These are phyloP conservation scores for Dactylis glomerata DNA, from an alignment of 176 grass and related monocot species.

Conservation along the genomic window DNA sequence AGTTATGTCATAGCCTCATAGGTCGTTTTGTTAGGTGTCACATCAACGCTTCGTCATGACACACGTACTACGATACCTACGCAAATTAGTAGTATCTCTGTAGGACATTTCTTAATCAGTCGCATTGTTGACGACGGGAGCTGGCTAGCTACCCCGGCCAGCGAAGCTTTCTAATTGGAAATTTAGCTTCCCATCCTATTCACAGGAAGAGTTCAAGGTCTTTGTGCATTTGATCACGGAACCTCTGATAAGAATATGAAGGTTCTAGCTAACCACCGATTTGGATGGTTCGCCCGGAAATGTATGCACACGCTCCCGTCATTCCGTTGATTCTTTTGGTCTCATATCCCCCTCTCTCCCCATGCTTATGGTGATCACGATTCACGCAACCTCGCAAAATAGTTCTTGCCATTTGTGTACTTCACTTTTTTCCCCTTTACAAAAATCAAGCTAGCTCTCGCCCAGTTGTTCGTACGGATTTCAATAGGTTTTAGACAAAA, in stretches of 20 bases:
- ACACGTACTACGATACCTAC: not conserved
- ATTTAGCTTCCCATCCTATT: not conserved
- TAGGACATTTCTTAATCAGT: conserved; percentile 27
- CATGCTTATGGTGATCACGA: not conserved
- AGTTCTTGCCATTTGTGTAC: not conserved
- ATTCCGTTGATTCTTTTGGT: conserved; percentile 1
- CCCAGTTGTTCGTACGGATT: not conserved
- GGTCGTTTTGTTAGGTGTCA: conserved; percentile 10
- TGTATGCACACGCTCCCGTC: not conserved
- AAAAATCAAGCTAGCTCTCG: not conserved
- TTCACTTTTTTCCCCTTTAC: no score
- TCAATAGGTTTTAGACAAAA: not conserved
- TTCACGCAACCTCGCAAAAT: not conserved
- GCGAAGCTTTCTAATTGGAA: not conserved
- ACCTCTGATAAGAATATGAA: not conserved
- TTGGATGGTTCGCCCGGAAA: not conserved
- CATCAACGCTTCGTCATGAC: conserved; percentile 3
- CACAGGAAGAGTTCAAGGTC: conserved; percentile 15
- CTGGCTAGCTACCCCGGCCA: not conserved
- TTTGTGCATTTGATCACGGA: not conserved
- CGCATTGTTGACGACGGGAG: not conserved
- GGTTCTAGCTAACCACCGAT: not conserved
- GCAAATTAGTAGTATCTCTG: not conserved
- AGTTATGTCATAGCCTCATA: not conserved
- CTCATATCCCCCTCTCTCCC: not conserved